Evolutionary conservation across 176 grass and related monocot species (phyloP), one percentile per base, ranked within the genome.

Genomic region (Coix lacrymajobi): DNA sequence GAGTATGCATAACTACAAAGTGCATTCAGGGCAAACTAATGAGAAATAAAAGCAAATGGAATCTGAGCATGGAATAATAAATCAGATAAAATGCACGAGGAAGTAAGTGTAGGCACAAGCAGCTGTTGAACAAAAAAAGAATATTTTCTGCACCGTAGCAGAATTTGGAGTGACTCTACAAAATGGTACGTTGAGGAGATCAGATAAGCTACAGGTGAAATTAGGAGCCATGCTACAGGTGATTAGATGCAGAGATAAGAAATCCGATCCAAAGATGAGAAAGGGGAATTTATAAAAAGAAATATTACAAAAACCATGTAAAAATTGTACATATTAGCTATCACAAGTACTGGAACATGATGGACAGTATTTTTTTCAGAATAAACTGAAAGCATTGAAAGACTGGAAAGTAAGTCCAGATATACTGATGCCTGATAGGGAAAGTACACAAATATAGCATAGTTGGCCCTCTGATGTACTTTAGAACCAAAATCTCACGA

Each of bases 401-500:
- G 25, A 84, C 29, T 12, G 64, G 72, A 64, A 37, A 39, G 19
- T 60, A 86, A 79, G 63, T 57, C 66, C 46, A 48, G 76, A 79
- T 75, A 58, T 12, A 52, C n/a, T 52, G 76, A 56, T 32, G 45
- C 16, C 15, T 51, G 33, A 78, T 48, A 66, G 51, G 45, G 40
- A 52, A 25, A 76, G 84, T 49, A 80, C 25, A 63, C 3, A 60
- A 26, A 79, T 41, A 76, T 19, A 79, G 62, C 62, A 84, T 46
- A 84, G 43, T 62, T 87, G 71, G 65, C 78, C 63, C 39, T 39
- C 74, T 29, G 48, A 63, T 78, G 68, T 66, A 83, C 38, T 89
- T 80, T 41, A 43, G 86, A 86, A 88, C 58, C 83, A 91, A 91
- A 86, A 88, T 86, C 67, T 88, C 76, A 16, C 56, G 38, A 86